Base-by-base conservation (phyloP, 371 early-diverging fungal species). In the Smittium culicis region DNA sequence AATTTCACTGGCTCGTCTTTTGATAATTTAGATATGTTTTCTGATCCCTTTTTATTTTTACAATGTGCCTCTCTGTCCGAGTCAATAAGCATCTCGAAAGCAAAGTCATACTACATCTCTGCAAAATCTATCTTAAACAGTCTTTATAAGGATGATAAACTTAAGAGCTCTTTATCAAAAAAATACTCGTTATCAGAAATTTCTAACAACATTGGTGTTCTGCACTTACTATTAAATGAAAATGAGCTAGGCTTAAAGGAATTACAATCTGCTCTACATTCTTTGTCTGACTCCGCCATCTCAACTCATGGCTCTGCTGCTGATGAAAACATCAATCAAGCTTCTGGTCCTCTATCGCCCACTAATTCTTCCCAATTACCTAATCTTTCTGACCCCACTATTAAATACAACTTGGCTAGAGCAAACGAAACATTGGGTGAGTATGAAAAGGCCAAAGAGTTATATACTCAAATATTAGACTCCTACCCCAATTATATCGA, bases 401-500 rank as follows among this genome's bases (percentile, higher is more conserved):
- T 92, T n/a, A 75, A 74, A 25, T 94, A 91, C 76, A 96, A 94
- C 71, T 72, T 87, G 20, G 94, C 85, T 1, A 82, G 91, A n/a
- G 72, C 90, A 24, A 81, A 83, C 60, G 96, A 96, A 72, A 80
- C 79, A 17, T 71, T 73, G 17, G 81, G 84, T 1, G 80, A 86
- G 29, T 69, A 74, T 29, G 77, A 79, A 27, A 75, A 82, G 64
- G 96, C 95, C 0, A 77, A 74, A 59, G 75, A 77, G 1, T 77
- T 87, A 45, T 90, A 92, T 79, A 70, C 76, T 35, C 74, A 80
- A 2, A 79, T 93, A 3, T 68, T 86, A 2, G 72, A 70, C 32
- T 77, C 75, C n/a, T 83, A 88, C 66, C 93, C 92, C 2, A 74
- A 82, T 1, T 93, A 92, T 72, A 72, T 74, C 2, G 86, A 86